These are phyloP conservation scores for Solanum chaucha DNA, from an alignment of 257 asterid genomes.

Conservation along the genomic window DNA sequence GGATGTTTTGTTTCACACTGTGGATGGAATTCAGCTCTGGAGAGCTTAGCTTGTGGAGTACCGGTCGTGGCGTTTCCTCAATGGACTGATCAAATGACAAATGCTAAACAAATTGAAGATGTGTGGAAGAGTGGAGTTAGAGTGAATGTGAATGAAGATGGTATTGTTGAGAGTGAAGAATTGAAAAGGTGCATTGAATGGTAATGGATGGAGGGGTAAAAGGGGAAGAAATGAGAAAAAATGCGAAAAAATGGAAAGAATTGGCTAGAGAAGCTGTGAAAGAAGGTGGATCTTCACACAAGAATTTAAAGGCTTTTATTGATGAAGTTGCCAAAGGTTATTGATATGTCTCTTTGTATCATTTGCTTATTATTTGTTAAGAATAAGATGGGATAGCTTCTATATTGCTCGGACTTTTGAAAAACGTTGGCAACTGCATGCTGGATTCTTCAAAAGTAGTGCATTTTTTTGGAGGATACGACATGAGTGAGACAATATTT, in stretches of 20 bases:
- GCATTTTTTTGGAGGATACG: background rate
- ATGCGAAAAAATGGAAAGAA: slow-evolving; percentile 12
- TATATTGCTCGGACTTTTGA: background rate
- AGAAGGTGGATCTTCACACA: slow-evolving; percentile 17
- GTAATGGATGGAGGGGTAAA: slow-evolving; percentile 11
- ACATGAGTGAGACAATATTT: background rate
- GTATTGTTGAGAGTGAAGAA: slow-evolving; percentile 9
- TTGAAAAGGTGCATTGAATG: slow-evolving; percentile 9
- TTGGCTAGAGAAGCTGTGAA: slow-evolving; percentile 11
- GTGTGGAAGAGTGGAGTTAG: slow-evolving; percentile 18
- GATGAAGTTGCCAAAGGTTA: background rate
- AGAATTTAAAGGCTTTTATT: slow-evolving; percentile 5
- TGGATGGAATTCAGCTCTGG: slow-evolving; percentile 29
- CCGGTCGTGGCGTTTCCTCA: slow-evolving; percentile 20
- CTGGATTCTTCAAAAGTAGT: background rate
- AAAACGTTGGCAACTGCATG: background rate
- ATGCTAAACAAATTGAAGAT: slow-evolving; percentile 14
- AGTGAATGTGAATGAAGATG: slow-evolving; percentile 5
- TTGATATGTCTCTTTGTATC: background rate
- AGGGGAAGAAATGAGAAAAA: background rate
- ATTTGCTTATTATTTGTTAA: background rate
- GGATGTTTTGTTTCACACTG: slow-evolving; percentile 32
- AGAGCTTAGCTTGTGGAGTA: slow-evolving; percentile 16
- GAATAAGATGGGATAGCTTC: background rate
- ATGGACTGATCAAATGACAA: slow-evolving; percentile 23